These are phyloP conservation scores for Clitopilus passeckerianus DNA, from an alignment of 768 basidiomycete species.

Conservation along the genomic window DNA sequence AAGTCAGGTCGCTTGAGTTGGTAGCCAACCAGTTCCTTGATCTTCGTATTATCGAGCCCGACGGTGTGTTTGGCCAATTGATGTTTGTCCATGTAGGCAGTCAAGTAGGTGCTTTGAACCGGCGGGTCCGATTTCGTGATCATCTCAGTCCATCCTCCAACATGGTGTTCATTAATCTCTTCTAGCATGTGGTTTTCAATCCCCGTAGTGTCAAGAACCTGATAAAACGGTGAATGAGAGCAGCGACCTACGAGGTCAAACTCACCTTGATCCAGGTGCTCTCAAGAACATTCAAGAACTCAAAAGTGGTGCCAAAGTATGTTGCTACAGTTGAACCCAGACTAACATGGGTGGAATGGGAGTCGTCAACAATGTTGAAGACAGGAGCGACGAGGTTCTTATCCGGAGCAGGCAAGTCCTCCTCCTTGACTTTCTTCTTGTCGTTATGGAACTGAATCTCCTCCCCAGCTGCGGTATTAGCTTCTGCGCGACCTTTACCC, in stretches of 20 bases:
- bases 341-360: slow-evolving; percentile 62
- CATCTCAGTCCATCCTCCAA: slow-evolving; percentile 81
- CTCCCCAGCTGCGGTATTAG: slow-evolving; percentile 63
- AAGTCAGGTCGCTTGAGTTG: slow-evolving; percentile 59
- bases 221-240: background rate
- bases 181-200: slow-evolving; percentile 57
- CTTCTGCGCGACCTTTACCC: slow-evolving; percentile 55
- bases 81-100: slow-evolving; percentile 76
- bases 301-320: slow-evolving; percentile 74
- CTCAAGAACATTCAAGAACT: slow-evolving; percentile 72
- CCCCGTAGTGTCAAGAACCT: background rate
- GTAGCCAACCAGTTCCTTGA: slow-evolving; percentile 72
- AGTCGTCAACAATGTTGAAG: slow-evolving; percentile 86
- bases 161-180: slow-evolving; percentile 83
- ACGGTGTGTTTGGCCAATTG: slow-evolving; percentile 65
- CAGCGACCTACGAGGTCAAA: background rate
- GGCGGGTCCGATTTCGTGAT: slow-evolving; percentile 66
- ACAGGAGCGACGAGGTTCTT: slow-evolving; percentile 63
- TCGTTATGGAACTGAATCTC: slow-evolving; percentile 64
- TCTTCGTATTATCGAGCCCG: slow-evolving; percentile 65
- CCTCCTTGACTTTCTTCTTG: slow-evolving; percentile 58
- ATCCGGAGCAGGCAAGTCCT: slow-evolving; percentile 53
- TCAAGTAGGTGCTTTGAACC: slow-evolving; percentile 64
- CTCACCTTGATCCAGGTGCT: slow-evolving; percentile 64
- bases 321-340: slow-evolving; percentile 63